Evolutionary conservation across 2,329 filamentous ascomycete genomes (phyloP), one percentile per base, ranked within the genome.

Genomic region (Aspergillus sojae): DNA sequence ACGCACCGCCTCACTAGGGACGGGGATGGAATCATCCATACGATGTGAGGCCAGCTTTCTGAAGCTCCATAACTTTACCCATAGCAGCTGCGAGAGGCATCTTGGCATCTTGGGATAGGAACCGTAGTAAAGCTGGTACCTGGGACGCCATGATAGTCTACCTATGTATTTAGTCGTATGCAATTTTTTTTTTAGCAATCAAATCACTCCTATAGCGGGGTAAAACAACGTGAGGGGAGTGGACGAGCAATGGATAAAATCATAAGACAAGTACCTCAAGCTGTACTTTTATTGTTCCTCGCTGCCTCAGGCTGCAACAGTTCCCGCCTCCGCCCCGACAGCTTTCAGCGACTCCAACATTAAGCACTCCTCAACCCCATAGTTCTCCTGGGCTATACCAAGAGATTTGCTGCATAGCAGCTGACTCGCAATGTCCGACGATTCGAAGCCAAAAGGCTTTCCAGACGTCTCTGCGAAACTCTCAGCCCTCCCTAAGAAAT

Each of bases 401-500:
- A 61, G 26, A 48, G n/a, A 58, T 30, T 55, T 48, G 67, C 70
- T 73, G 71, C 71, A 45, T 63, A 56, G 69, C 70, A 71, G 71
- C 69, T 60, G 58, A 30, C 28, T 54, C 63, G 72, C 53, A 7
- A 80, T 80, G 79, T 70, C 77, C 26, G 76, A 80, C 48, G 77
- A 79, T 12, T 62, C 67, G 11, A 80, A 78, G 65, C 60, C 68
- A 6, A 79, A 78, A 61, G 69, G 64, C 1, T 94, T 94, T 72
- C 89, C 91, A 16, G 87, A 93, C 71, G 84, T 92, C 63, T 87
- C 90, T 62, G 86, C 89, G 58, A 96, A 96, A 78, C 88, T 95
- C 57, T 87, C 90, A 61, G 92, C 92, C 56, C 88, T 92, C 0
- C 85, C 89, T 65, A 95, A 94, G 79, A 92, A 95, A 75, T 96